These are phyloP conservation scores for Tephrocybe rancida DNA, from an alignment of 768 basidiomycete species.

Conservation along the genomic window DNA sequence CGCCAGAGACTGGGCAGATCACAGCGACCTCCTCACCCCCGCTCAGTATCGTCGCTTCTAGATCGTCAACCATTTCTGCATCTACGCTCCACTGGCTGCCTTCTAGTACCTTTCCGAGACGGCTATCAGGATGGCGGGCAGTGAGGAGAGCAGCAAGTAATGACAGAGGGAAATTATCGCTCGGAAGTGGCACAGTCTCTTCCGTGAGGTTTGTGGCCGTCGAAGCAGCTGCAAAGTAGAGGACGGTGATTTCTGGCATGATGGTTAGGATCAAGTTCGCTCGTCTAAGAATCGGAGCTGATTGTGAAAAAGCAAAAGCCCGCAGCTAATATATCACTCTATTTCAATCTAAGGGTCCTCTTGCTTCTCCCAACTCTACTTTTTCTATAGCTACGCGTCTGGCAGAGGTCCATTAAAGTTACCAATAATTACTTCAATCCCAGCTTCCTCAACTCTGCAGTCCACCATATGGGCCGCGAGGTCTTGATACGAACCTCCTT, in stretches of 20 bases:
- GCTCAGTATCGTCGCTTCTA: slow-evolving; percentile 44
- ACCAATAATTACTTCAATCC: slow-evolving; percentile 16
- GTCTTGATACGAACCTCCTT: slow-evolving; percentile 74
- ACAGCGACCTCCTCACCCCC: slow-evolving; percentile 81
- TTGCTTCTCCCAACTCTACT: neutral
- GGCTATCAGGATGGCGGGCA: slow-evolving; percentile 52
- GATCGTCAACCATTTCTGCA: slow-evolving; percentile 75
- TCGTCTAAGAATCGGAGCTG: no score
- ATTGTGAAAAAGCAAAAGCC: no score
- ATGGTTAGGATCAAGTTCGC: slow-evolving; percentile 1
- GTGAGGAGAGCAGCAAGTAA: slow-evolving; percentile 53
- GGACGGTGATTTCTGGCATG: slow-evolving; percentile 43
- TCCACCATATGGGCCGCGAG: slow-evolving; percentile 89
- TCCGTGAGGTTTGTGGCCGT: slow-evolving; percentile 63
- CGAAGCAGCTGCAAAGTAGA: slow-evolving; percentile 67
- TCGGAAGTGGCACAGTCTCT: slow-evolving; percentile 54
- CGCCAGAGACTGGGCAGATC: slow-evolving; percentile 84
- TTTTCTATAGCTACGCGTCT: no score
- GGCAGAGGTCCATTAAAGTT: no score
- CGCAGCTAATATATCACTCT: no score
- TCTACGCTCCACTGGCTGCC: slow-evolving; percentile 79
- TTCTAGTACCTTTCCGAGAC: slow-evolving; percentile 54
- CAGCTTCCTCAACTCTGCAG: slow-evolving; percentile 60
- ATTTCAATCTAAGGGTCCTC: neutral
- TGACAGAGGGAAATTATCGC: slow-evolving; percentile 45